Base-by-base conservation (phyloP, 306 rosid species). In the Fagus crenata region DNA sequence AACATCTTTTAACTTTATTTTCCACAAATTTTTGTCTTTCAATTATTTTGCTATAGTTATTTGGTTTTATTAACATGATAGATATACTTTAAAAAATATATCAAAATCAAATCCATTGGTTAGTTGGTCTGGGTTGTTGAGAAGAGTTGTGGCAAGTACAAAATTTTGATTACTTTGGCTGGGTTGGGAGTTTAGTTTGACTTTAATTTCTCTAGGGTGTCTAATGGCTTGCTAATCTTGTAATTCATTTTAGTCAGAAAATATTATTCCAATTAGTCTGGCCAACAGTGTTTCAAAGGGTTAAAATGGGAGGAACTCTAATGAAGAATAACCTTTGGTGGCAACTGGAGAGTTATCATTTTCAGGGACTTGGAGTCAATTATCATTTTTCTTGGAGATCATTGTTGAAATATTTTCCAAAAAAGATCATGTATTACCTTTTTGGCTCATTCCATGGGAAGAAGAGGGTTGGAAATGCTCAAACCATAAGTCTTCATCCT, bases 1-100 rank as follows among this genome's bases (percentile, higher is more conserved):
- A 76, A n/a, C 81, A 84, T 75, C 75, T 54, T 4, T 54, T 49
- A 40, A 56, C 68, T 67, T 17, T 71, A 11, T 53, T 51, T 68
- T 46, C 28, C 22, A 17, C 15, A 3, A 31, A 2, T 18, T 46
- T n/a, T 15, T 17, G 53, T 13, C 17, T 37, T 63, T 49, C 8
- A 58, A 9, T 56, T 4, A 5, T 33, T 37, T 37, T 49, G 2
- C 40, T 40, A 18, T 43, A 39, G 22, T 43, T 65, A 17, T 7
- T 7, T 0, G 18, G 32, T 28, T 58, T 22, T 58, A 28, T 58
- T 58, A 28, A 18, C 7, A 18, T 7, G 14, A 28, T 6, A 11
- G 51, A 28, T 28, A 58, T 58, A 58, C 9, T 22, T 22, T 28
- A 7, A 22, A 8, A 18, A 11, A 28, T 11, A 58, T 4, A 58